These are phyloP conservation scores for Nakaseomyces bracarensis DNA, from an alignment of 1,139 yeast genomes.

Conservation along the genomic window DNA sequence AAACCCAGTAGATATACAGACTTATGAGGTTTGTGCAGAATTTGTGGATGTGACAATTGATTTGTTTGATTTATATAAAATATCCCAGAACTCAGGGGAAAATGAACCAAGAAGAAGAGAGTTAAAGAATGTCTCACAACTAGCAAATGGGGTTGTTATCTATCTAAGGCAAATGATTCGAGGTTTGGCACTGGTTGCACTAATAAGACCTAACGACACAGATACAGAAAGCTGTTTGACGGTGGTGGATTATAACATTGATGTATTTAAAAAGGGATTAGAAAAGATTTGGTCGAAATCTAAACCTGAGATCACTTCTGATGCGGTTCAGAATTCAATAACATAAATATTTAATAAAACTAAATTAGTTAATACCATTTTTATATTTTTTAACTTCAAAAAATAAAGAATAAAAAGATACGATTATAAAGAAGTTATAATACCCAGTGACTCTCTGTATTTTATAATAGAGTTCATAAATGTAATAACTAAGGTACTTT, in stretches of 20 bases:
- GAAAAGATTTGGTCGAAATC: conserved; percentile 59
- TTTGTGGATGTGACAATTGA: conserved; percentile 92
- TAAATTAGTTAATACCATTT: too few relatives aligned
- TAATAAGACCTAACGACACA: conserved; percentile 58
- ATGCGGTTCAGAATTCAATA: neutral
- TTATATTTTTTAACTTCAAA: too few relatives aligned
- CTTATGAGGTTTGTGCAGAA: conserved; percentile 95
- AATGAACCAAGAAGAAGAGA: conserved; percentile 27
- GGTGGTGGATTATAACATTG: conserved; percentile 82
- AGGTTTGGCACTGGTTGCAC: conserved; percentile 84
- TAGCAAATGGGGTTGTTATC: conserved; percentile 75
- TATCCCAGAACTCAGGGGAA: conserved; percentile 18
- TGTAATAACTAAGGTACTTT: too few relatives aligned
- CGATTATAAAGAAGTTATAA: neutral
- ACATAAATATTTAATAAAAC: too few relatives aligned
- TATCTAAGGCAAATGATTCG: conserved; percentile 87
- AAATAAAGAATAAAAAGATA: too few relatives aligned
- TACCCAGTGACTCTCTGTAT: too few relatives aligned
- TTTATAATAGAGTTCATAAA: too few relatives aligned
- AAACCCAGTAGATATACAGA: conserved; percentile 88
- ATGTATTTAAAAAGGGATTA: conserved; percentile 67
- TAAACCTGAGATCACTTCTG: neutral
- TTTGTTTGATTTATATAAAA: conserved; percentile 63
- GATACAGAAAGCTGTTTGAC: conserved; percentile 51
- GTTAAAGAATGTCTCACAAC: conserved; percentile 59